Evolutionary conservation across 148 eudicot species (phyloP).

Genomic region (Agrostemma githago): DNA sequence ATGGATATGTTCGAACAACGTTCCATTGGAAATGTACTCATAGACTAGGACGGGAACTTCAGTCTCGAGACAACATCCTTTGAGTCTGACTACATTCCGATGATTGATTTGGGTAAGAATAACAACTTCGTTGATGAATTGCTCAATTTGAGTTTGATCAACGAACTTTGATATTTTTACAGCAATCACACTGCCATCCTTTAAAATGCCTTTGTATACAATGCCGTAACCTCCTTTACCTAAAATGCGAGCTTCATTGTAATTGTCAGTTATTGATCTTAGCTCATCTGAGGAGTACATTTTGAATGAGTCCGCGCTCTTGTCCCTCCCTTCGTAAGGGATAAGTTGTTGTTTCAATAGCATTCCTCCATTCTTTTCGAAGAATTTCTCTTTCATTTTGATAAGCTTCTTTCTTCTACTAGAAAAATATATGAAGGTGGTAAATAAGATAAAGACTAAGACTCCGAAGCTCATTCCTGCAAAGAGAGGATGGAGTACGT

Average conservation of each 20-base stretch:
- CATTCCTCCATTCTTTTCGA: constrained; percentile 24
- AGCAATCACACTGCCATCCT: constrained; percentile 20
- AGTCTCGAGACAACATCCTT: constrained; percentile 29
- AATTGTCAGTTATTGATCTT: constrained; percentile 13
- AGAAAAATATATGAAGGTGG: constrained; percentile 1
- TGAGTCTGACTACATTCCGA: constrained; percentile 29
- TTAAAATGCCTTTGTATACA: constrained; percentile 22
- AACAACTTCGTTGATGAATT: constrained; percentile 26
- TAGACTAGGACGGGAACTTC: constrained; percentile 26
- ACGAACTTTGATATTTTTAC: constrained; percentile 14
- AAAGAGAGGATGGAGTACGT: neutral
- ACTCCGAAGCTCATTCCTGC: constrained; percentile 18
- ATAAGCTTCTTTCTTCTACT: neutral
- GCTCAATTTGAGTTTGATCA: constrained; percentile 22
- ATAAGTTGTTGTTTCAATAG: constrained; percentile 19
- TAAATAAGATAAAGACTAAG: neutral
- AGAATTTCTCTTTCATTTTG: constrained; percentile 19
- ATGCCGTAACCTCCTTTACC: constrained; percentile 27
- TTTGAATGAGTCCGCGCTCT: constrained; percentile 8
- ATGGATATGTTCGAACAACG: constrained; percentile 23
- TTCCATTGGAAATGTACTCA: constrained; percentile 20
- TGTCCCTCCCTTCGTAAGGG: neutral
- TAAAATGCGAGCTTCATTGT: constrained; percentile 17
- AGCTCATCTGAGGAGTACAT: constrained; percentile 19
- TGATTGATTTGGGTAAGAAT: constrained; percentile 27